A percentile compares a stretch with the other conserved stretches of the same genome.
phyloP scores from a whole-genome alignment of 352 stramenopile species.

The Peronospora farinosa region DNA sequence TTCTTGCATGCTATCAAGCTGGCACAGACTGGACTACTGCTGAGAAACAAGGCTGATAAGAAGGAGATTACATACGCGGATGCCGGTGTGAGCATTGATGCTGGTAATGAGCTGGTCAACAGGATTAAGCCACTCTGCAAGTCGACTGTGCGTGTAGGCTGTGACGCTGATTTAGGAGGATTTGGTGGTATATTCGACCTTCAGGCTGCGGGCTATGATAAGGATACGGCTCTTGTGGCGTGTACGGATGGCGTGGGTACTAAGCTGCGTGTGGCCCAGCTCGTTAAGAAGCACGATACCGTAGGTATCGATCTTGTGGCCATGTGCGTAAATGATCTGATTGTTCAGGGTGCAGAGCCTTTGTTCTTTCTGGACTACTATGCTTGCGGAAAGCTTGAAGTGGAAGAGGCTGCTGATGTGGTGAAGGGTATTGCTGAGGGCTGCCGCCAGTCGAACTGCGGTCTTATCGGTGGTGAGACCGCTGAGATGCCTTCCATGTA shows the following conservation, averaged over 20 bases:
- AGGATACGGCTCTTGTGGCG: slow-evolving; percentile 96
- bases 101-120: slow-evolving; percentile 93
- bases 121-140: slow-evolving; percentile 98
- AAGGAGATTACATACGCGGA: slow-evolving; percentile 95
- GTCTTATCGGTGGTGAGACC: slow-evolving; percentile 94
- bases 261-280: slow-evolving; percentile 91
- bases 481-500: slow-evolving; percentile 99
- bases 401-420: slow-evolving; percentile 90
- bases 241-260: slow-evolving; percentile 98
- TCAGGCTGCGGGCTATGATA: slow-evolving; percentile 92
- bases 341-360: slow-evolving; percentile 97
- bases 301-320: slow-evolving; percentile 98
- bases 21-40: slow-evolving; percentile 60
- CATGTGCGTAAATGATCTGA: slow-evolving; percentile 99
- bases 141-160: slow-evolving; percentile 91
- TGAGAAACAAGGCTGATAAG: slow-evolving; percentile 54
- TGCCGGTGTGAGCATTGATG: slow-evolving; percentile 97
- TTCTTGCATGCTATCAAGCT: slow-evolving; percentile 85
- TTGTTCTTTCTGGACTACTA: slow-evolving; percentile 99
- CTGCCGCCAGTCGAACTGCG: slow-evolving; percentile 93
- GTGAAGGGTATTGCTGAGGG: slow-evolving; percentile 97
- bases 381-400: slow-evolving; percentile 94
- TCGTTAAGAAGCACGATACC: slow-evolving; percentile 90
- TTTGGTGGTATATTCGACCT: slow-evolving; percentile 98
- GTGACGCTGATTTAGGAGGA: slow-evolving; percentile 94